A percentile compares a stretch with the other conserved stretches of the same genome.
phyloP scores from a whole-genome alignment of 352 stramenopile genomes.

The Phytopythium aichiense region DNA sequence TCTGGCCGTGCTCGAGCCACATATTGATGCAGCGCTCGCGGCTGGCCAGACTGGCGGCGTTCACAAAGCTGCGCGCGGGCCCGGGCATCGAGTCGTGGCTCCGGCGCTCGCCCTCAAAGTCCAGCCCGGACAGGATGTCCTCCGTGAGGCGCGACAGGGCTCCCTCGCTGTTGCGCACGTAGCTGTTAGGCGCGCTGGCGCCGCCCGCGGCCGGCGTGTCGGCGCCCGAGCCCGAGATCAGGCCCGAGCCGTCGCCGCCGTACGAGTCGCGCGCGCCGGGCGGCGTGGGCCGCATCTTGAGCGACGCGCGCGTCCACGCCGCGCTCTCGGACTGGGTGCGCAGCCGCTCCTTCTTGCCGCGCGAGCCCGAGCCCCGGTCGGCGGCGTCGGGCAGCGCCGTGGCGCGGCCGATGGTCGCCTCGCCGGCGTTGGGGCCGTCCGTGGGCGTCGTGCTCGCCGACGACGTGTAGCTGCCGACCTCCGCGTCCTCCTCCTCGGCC shows the following conservation, averaged over 20 bases:
- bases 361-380: not conserved
- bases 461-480: conserved; percentile 26
- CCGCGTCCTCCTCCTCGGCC: conserved; percentile 27
- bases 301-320: conserved; percentile 63
- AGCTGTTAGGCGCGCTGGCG: conserved; percentile 12
- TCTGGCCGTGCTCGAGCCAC: conserved; percentile 76
- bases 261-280: conserved; percentile 19
- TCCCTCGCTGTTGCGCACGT: conserved; percentile 50
- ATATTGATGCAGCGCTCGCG: conserved; percentile 75
- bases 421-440: conserved; percentile 21
- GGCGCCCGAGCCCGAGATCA: not conserved
- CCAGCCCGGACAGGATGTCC: conserved; percentile 44
- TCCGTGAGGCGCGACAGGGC: conserved; percentile 37
- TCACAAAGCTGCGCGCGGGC: not conserved
- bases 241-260: conserved; percentile 10
- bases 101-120: conserved; percentile 14
- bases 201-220: conserved; percentile 16
- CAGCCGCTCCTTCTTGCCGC: conserved; percentile 46
- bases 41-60: conserved; percentile 21
- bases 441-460: conserved; percentile 32
- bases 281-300: conserved; percentile 48
- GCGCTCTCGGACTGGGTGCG: conserved; percentile 79
- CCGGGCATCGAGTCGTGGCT: not conserved
- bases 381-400: conserved; percentile 9
- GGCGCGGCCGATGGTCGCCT: conserved; percentile 10